Evolutionary conservation across 2,329 filamentous ascomycete genomes (phyloP).

Genomic region (Aspergillus transmontanensis): DNA sequence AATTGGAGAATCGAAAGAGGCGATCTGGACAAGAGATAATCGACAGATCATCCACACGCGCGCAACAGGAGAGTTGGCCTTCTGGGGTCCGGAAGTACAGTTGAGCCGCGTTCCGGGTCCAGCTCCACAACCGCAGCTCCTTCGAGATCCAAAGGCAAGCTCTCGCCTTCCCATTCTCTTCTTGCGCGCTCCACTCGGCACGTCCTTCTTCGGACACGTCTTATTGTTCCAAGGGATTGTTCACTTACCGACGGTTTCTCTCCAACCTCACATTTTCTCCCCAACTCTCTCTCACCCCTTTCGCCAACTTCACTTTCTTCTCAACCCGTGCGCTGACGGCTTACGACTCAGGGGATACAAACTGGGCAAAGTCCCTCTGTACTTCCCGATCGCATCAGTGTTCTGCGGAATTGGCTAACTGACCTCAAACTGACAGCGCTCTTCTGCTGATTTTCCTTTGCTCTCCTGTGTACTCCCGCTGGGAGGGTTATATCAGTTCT

Average conservation of each 20-base stretch:
- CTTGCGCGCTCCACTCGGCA: slow-evolving; percentile 20
- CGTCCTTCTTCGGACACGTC: slow-evolving; percentile 18
- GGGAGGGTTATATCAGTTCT: slow-evolving; percentile 22
- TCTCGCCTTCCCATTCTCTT: slow-evolving; percentile 19
- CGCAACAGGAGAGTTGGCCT: slow-evolving; percentile 21
- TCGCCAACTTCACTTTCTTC: neutral
- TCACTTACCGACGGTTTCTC: neutral
- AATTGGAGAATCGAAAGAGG: neutral
- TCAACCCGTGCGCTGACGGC: slow-evolving; percentile 10
- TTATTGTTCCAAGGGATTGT: slow-evolving; percentile 13
- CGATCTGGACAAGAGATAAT: neutral
- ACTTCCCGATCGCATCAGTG: slow-evolving; percentile 19
- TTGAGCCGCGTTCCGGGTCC: slow-evolving; percentile 24
- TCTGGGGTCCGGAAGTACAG: slow-evolving; percentile 23
- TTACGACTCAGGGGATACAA: slow-evolving; percentile 22
- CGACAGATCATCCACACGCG: slow-evolving; percentile 2
- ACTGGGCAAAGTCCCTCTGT: slow-evolving; percentile 13
- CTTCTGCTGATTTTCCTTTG: slow-evolving; percentile 15
- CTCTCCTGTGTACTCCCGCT: slow-evolving; percentile 18
- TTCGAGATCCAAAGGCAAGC: slow-evolving; percentile 20
- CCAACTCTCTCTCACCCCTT: neutral
- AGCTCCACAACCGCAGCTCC: slow-evolving; percentile 16
- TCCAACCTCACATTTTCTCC: neutral
- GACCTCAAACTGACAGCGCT: slow-evolving; percentile 15
- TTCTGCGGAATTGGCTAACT: slow-evolving; percentile 14